These are phyloP conservation scores for Sungouiozyma ichnusensis DNA, from an alignment of 805 yeast species.

Conservation along the genomic window DNA sequence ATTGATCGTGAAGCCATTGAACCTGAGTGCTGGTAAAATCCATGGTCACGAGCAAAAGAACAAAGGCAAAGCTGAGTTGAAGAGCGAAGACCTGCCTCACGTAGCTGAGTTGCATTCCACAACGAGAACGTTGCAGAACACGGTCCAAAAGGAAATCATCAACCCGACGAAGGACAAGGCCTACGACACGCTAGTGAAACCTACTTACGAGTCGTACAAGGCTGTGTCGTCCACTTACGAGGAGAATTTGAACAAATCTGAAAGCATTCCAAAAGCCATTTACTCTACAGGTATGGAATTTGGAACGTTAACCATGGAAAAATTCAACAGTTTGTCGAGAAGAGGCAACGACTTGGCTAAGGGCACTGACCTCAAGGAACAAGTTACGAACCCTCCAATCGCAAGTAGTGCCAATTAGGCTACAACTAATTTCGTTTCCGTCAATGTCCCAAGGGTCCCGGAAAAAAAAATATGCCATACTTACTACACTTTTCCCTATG, in stretches of 20 bases:
- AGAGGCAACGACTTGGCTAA: background rate
- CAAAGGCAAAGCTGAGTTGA: constrained; percentile 1
- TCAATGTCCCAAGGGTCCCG: too few species aligned
- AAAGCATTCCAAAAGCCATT: constrained; percentile 26
- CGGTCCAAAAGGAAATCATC: constrained; percentile 10
- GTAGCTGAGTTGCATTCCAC: constrained; percentile 21
- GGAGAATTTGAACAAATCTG: constrained; percentile 18
- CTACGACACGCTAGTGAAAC: constrained; percentile 10
- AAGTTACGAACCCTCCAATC: too few species aligned
- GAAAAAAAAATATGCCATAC: too few species aligned
- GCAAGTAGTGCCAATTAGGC: too few species aligned
- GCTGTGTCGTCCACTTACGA: constrained; percentile 23
- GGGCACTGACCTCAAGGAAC: too few species aligned
- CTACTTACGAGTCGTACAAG: constrained; percentile 18
- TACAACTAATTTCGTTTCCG: too few species aligned
- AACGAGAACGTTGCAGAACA: constrained; percentile 19
- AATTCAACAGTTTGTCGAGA: constrained; percentile 9
- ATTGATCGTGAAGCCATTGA: constrained; percentile 22
- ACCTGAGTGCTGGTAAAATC: constrained; percentile 2
- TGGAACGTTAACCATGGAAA: constrained; percentile 21
- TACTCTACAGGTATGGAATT: constrained; percentile 25
- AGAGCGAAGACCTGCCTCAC: constrained; percentile 14
- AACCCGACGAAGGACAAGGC: constrained; percentile 4
- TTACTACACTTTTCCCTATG: too few species aligned
- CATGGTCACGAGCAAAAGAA: background rate